Base-by-base conservation (phyloP, 164 flowering plant species). In the Liquidambar formosana region DNA sequence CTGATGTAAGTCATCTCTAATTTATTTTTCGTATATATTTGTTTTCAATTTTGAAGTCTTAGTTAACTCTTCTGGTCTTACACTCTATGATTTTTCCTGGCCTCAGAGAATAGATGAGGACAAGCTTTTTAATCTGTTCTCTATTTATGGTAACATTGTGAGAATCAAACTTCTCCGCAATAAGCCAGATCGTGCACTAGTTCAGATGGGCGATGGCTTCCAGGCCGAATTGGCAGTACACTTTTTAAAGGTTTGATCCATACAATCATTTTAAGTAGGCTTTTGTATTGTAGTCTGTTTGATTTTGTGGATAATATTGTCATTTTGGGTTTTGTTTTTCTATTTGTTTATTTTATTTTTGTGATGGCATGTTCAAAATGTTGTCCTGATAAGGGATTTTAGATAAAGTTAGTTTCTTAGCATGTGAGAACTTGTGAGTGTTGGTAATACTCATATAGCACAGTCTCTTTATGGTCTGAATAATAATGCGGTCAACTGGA, bases 141-240 rank as follows among this genome's bases (percentile, higher is more conserved):
- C 99, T 16, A 76, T 96, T 21, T 96, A 93, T 75, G 99, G 99
- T 26, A 96, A 96, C 78, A 96, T 93, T 73, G 85, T 86, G 57
- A 85, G 99, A 72, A 88, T 96, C 68, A 93, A 93, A 79, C 78
- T 93, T 75, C 97, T 96, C 43, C 97, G 88, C 5, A 93, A 86
- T 71, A 96, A 93, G 72, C 99, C 98, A 18, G 99, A 96, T 74
- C 99, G 93, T 84, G 99, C 98, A 13, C 88, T 96, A 38, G 85
- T 96, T 59, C 93, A 96, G 82, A 88, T 96, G 97, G 91, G 91
- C 41, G 98, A 96, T 84, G 99, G 98, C 14, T 93, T 96, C 65
- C 99, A 96, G 81, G 96, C 99, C 59, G 99, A 96, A 71, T 71
- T 96, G 85, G 98, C 98, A 19, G 98, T 96, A 6, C 91, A 96